phyloP scores from a whole-genome alignment of 1,139 yeast species.

The Pichia sp. region DNA sequence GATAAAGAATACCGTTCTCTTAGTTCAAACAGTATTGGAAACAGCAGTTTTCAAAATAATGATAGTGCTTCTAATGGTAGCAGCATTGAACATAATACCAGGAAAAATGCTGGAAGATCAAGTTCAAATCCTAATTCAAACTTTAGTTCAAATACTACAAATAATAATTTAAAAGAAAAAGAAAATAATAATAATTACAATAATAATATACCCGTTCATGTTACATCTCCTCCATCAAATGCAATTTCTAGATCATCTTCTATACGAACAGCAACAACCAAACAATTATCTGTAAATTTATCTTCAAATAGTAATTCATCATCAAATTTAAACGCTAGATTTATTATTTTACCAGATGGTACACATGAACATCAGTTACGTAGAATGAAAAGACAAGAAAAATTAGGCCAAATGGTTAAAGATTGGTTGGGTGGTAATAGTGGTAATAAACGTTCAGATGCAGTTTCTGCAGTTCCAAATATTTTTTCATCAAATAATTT shows the following conservation, averaged over 20 bases:
- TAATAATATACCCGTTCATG: too few relatives aligned
- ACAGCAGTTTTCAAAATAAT: too few relatives aligned
- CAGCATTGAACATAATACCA: neutral
- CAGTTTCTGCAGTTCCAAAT: conserved; percentile 80
- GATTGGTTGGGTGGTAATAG: conserved; percentile 76
- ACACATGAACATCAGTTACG: conserved; percentile 73
- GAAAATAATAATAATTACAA: neutral
- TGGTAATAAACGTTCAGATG: conserved; percentile 72
- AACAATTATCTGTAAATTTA: too few relatives aligned
- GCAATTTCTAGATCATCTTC: conserved; percentile 4
- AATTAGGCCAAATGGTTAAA: conserved; percentile 77
- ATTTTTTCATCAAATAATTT: conserved; percentile 34
- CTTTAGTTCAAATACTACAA: neutral
- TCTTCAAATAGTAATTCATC: neutral
- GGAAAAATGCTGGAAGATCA: neutral
- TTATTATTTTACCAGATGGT: conserved; percentile 56
- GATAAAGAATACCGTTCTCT: neutral
- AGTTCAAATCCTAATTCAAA: too few relatives aligned
- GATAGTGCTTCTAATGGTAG: too few relatives aligned
- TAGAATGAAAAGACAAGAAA: conserved; percentile 81
- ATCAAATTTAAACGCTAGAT: conserved; percentile 30
- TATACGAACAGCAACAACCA: neutral
- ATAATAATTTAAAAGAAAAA: neutral
- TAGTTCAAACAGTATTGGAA: neutral
- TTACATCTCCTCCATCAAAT: neutral